Evolutionary conservation across 1,284 basidiomycete species (phyloP).

Genomic region (Ustilago nuda): DNA sequence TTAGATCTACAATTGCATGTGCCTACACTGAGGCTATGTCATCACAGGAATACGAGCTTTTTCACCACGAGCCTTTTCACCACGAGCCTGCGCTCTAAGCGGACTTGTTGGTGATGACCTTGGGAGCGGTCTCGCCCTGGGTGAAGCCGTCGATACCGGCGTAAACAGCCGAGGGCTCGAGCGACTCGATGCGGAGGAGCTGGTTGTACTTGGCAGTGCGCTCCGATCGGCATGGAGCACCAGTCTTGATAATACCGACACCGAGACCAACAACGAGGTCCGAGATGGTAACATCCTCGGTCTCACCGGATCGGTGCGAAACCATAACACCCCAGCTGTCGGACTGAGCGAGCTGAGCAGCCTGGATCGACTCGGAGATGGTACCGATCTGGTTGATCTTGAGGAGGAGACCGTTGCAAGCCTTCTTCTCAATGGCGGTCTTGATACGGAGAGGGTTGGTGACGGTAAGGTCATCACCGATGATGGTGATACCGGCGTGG

Average conservation of each 20-base stretch:
- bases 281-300: conserved; percentile 79
- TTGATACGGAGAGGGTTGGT: conserved; percentile 98
- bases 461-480: conserved; percentile 97
- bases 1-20: conserved; percentile 17
- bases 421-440: conserved; percentile 99
- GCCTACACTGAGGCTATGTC: conserved; percentile 4
- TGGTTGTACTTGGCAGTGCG: conserved; percentile 79
- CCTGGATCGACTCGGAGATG: conserved; percentile 97
- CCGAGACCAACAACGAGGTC: conserved; percentile 95
- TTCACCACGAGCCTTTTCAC: background rate
- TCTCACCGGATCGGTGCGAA: conserved; percentile 96
- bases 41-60: background rate
- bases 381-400: conserved; percentile 97
- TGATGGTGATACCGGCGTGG: conserved; percentile 76
- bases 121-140: conserved; percentile 59
- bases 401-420: conserved; percentile 97
- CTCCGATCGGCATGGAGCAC: conserved; percentile 91
- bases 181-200: conserved; percentile 66
- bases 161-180: conserved; percentile 61
- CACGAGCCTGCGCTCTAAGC: conserved; percentile 18
- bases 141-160: conserved; percentile 67
- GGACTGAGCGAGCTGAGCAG: conserved; percentile 94
- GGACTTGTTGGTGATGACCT: conserved; percentile 60
- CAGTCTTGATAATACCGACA: conserved; percentile 96
- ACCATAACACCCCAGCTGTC: conserved; percentile 99